Percentiles rank a stretch among this genome's conserved stretches.
Evolutionary conservation across 305 asterid genomes (phyloP).

Genomic region (Plantago coronopus): DNA sequence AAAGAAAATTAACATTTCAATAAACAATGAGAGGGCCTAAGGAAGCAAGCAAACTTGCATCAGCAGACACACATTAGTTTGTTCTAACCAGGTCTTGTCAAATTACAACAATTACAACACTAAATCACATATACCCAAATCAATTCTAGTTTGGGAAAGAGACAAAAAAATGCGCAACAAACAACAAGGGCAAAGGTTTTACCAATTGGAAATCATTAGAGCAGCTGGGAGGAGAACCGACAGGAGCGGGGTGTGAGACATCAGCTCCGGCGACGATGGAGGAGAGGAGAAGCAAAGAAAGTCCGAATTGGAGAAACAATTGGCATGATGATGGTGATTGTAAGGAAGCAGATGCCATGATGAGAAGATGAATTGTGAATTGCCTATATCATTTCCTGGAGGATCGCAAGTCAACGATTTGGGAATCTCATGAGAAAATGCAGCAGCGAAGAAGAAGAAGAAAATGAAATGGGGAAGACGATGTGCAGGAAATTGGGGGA

Average conservation of each 20-base stretch:
- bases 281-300: constrained; percentile 34
- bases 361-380: constrained; percentile 6
- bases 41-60: no score
- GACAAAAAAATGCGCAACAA: background rate
- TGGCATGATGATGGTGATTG: constrained; percentile 20
- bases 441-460: background rate
- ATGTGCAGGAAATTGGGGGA: no score
- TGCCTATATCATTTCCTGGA: constrained; percentile 10
- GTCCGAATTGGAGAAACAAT: constrained; percentile 26
- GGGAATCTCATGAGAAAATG: background rate
- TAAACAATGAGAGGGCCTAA: no score
- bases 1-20: no score
- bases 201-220: constrained; percentile 61
- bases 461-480: no score
- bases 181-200: constrained; percentile 18
- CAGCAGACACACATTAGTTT: no score
- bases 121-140: background rate
- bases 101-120: no score
- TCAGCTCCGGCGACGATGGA: constrained; percentile 46
- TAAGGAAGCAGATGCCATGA: constrained; percentile 34
- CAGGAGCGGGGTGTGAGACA: constrained; percentile 40
- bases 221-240: constrained; percentile 41
- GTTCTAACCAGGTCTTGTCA: no score
- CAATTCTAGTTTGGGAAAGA: background rate
- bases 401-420: background rate